Evolutionary conservation across 805 yeast genomes (phyloP), one percentile per base, ranked within the genome.

Genomic region (Hanseniaspora guilliermondii): DNA sequence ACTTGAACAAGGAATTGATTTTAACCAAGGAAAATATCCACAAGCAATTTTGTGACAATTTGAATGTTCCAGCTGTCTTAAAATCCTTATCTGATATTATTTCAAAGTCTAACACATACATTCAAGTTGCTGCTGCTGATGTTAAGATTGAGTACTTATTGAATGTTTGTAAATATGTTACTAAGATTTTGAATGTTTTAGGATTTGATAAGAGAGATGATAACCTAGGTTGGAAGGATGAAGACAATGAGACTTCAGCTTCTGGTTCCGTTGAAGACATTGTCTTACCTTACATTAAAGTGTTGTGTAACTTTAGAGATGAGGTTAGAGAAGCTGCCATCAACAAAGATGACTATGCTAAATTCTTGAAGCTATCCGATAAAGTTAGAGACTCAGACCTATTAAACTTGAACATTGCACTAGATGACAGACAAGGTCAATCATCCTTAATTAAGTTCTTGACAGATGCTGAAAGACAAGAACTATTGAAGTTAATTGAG

Each of bases 381-480:
- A 67, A 72, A 6, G 67, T 93, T 22, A 78, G 98, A 62, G 80
- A 83, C 60, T 68, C 76, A 17, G 93, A 84, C 38, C 70, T 93
- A 60, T 70, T 87, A 57, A 75, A 79, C 25, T 70, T 88, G 58
- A 93, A 94, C 30, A 83, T 93, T 41, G 80, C 94, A 1, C 72
- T 93, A 54, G 97, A 91, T 65, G 98, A 93, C 68, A 80, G 97
- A 62, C 74, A 80, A 6, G 88, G 83, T 2, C 79, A 77, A 61
- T 76, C 81, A n/a, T 89, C 97, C 0, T 75, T 93, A 57, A 76
- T 93, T 45, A 93, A 93, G 68, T 84, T 91, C 61, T 72, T 93
- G 59, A 80, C 77, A 53, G 77, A 72, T 7, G 75, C 73, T 33
- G 97, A 91, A 65, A 79, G 78, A 65, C 73, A 71, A 38, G 91